Conservation (phyloP, 2,329 filamentous ascomycete genomes). For the Cytospora piceae region DNA sequence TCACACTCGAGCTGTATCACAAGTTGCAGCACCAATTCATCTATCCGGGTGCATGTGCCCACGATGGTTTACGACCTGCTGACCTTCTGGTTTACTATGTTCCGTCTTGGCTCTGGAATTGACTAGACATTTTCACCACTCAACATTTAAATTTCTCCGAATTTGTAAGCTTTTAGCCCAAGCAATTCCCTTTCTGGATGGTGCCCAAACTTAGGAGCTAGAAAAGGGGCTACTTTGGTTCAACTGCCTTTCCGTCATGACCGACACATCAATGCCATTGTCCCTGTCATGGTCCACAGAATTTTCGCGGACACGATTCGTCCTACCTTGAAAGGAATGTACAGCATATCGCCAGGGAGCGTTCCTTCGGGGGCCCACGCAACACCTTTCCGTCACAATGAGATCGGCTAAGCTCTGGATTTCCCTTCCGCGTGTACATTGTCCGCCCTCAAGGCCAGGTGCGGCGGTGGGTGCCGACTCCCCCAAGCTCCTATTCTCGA, state of each 20-base stretch:
- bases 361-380: slow-evolving; percentile 2
- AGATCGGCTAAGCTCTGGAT: slow-evolving; percentile 9
- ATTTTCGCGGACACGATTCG: background rate
- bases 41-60: background rate
- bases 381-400: slow-evolving; percentile 19
- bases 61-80: background rate
- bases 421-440: slow-evolving; percentile 7
- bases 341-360: slow-evolving; percentile 2
- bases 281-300: background rate
- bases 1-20: background rate
- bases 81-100: background rate
- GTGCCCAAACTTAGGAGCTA: background rate
- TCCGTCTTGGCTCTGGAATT: too few relatives aligned
- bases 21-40: background rate
- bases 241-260: background rate
- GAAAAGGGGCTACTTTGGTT: background rate
- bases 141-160: too few relatives aligned
- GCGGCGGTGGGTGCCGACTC: slow-evolving; percentile 9
- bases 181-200: too few relatives aligned
- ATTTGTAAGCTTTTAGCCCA: too few relatives aligned
- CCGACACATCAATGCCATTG: background rate
- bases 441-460: slow-evolving; percentile 11
- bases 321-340: slow-evolving; percentile 11
- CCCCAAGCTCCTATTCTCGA: background rate
- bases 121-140: too few relatives aligned